Evolutionary conservation across 2,329 filamentous ascomycete species (phyloP).

Genomic region (Penicillium hordei): DNA sequence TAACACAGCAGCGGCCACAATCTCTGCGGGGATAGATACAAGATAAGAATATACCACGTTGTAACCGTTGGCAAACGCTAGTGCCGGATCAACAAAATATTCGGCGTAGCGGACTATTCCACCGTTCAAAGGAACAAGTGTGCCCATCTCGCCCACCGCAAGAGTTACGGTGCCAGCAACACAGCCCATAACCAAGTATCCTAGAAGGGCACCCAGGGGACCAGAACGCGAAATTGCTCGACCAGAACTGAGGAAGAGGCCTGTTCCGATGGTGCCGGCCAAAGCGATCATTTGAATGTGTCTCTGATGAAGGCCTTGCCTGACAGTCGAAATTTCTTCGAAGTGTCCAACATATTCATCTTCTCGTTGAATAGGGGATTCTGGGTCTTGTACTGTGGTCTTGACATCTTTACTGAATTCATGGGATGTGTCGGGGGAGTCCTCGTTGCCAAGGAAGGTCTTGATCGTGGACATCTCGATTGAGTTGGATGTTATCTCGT

Average conservation of each 20-base stretch:
- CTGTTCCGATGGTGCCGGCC: conserved; percentile 5
- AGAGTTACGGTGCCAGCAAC: conserved; percentile 9
- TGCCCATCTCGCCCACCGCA: conserved; percentile 7
- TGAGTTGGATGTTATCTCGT: not conserved
- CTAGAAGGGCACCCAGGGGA: conserved; percentile 11
- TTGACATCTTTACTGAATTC: not conserved
- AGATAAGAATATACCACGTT: conserved; percentile 5
- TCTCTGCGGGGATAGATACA: conserved; percentile 9
- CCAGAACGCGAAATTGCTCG: conserved; percentile 11
- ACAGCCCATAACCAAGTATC: conserved; percentile 13
- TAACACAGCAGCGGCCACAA: not conserved
- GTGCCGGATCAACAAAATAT: conserved; percentile 12
- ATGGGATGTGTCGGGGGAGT: not conserved
- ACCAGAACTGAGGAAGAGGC: conserved; percentile 14
- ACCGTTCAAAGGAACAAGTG: conserved; percentile 9
- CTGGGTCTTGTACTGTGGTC: not conserved
- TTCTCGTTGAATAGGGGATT: not conserved
- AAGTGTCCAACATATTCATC: not conserved
- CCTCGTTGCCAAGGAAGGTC: not conserved
- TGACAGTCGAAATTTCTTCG: not conserved
- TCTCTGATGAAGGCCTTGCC: not conserved
- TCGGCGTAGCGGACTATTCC: conserved; percentile 12
- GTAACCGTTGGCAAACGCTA: conserved; percentile 10
- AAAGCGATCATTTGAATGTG: not conserved
- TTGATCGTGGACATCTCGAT: not conserved